phyloP scores from a whole-genome alignment of 129 eudicot genomes.

The Glebionis coronaria region DNA sequence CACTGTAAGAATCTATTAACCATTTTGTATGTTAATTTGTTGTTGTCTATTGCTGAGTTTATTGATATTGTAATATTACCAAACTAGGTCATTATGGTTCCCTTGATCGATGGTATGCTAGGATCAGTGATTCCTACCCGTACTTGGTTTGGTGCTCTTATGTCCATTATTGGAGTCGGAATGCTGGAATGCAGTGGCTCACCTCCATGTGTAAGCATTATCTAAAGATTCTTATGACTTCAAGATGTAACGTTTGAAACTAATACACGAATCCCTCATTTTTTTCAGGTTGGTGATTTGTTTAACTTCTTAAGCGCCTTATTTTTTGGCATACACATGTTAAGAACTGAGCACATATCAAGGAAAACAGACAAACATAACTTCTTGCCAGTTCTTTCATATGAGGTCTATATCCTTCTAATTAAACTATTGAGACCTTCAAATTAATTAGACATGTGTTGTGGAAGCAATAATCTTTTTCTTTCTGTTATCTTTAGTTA shows the following conservation, averaged over 20 bases:
- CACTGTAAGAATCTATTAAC: slow-evolving; percentile 54
- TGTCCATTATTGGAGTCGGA: slow-evolving; percentile 75
- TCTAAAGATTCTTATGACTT: background rate
- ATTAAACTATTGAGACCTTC: background rate
- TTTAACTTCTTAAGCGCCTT: slow-evolving; percentile 75
- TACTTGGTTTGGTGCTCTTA: slow-evolving; percentile 89
- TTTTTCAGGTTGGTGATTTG: slow-evolving; percentile 70
- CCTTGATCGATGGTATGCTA: slow-evolving; percentile 82
- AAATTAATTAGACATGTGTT: background rate
- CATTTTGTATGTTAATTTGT: background rate
- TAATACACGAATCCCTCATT: background rate
- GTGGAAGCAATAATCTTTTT: background rate
- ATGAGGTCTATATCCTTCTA: slow-evolving; percentile 47
- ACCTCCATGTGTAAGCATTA: slow-evolving; percentile 66
- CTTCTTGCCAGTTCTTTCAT: slow-evolving; percentile 76
- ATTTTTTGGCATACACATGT: slow-evolving; percentile 86
- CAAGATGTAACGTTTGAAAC: background rate
- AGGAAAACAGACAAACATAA: slow-evolving; percentile 56
- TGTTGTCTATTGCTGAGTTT: background rate
- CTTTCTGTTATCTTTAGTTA: slow-evolving; percentile 1
- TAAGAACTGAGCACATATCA: slow-evolving; percentile 81
- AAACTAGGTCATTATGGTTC: slow-evolving; percentile 82
- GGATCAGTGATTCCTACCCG: slow-evolving; percentile 71
- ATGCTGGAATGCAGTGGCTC: slow-evolving; percentile 95
- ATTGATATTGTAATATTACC: slow-evolving; percentile 18